Conservation (phyloP, 176 grass and related monocot species). For the Bromus sterilis region DNA sequence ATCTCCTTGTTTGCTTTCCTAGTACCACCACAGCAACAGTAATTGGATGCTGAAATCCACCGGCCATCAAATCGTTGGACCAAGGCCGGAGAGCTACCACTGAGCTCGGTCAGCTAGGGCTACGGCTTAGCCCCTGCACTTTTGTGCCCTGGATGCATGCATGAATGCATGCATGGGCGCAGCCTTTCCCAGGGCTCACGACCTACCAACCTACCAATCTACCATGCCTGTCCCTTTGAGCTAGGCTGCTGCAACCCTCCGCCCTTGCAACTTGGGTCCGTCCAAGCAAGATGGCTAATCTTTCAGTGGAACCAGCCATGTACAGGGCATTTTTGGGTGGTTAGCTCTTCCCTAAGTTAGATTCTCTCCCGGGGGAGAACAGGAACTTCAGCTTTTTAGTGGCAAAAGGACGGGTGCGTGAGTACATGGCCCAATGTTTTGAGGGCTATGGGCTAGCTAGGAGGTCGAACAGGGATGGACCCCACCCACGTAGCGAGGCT, state of each 20-base stretch:
- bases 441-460: not conserved
- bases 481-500: not conserved
- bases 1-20: slow-evolving; percentile 28
- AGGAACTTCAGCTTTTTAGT: not conserved
- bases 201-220: not conserved
- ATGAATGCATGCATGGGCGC: slow-evolving; percentile 33
- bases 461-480: not conserved
- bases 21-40: slow-evolving; percentile 38
- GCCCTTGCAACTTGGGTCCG: slow-evolving; percentile 16
- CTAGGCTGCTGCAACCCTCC: not conserved
- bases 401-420: not conserved
- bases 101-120: slow-evolving; percentile 38
- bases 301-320: slow-evolving; percentile 28
- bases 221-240: slow-evolving; percentile 28
- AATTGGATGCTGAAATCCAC: slow-evolving; percentile 39
- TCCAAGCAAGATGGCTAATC: slow-evolving; percentile 38
- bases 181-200: slow-evolving; percentile 42
- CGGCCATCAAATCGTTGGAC: slow-evolving; percentile 49
- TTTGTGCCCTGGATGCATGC: slow-evolving; percentile 12
- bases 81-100: slow-evolving; percentile 17
- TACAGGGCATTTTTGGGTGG: slow-evolving; percentile 9
- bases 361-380: not conserved
- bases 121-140: slow-evolving; percentile 19
- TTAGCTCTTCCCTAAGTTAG: not conserved
- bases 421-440: slow-evolving; percentile 2